Base-by-base conservation (phyloP, 352 stramenopile genomes). In the Pythium inflatum region DNA sequence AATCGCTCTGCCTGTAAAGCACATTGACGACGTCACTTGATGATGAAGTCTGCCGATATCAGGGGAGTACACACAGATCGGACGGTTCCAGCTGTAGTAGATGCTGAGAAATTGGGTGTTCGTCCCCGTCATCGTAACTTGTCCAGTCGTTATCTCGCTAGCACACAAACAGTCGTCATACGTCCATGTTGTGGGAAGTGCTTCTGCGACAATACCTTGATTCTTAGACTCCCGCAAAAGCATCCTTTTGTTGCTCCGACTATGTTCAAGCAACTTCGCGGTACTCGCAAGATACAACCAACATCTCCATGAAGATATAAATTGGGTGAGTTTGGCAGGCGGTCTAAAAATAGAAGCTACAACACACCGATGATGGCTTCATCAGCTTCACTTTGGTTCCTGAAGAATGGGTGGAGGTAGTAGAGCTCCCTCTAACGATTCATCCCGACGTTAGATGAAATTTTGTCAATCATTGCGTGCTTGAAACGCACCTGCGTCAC, bases 361-460 rank as follows among this genome's bases (percentile, higher is more conserved):
- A n/a, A 50, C 25, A 8, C 55, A 94, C 88, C 88, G 34, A 95
- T 75, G 33, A 95, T 94, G 24, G 87, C 83, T 79, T 94, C 85
- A 25, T 95, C 87, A 8, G 88, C 88, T 82, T 94, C 87, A 46
- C 69, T 78, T 66, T 95, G 88, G 1, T 61, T 76, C 64, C 88
- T 89, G 56, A 95, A 95, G 31, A 95, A 95, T 24, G 87, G 76
- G 58, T 95, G 87, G 34, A 95, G 46, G 55, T 95, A 95, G 69
- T 95, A 95, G 4, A 95, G 74, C 68, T 95, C 88, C 62, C 88
- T 77, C 83, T 95, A 13, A 24, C 24, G 33, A 22, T 38, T 48
- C 2, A 25, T 36, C 3, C 14, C 25, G 25, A 20, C 20, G 25
- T 43, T 11, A 3, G 33, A 41, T 14, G 8, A 14, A 41, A 41